Conservation (phyloP, 495 filamentous ascomycete species). For the Rhypophila decipiens region DNA sequence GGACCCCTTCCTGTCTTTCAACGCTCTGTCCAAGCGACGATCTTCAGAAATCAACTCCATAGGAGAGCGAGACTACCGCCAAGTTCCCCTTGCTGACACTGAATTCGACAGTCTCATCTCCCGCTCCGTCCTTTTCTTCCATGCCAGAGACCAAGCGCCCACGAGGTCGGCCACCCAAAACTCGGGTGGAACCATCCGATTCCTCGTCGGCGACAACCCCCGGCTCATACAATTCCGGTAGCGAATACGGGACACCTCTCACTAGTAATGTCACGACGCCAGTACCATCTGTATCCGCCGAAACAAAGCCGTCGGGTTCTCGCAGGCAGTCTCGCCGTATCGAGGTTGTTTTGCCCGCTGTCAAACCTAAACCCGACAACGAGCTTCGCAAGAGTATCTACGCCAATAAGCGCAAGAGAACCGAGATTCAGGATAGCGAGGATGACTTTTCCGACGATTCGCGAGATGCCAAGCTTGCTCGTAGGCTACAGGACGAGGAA, state of each 20-base stretch:
- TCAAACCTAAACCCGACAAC: constrained; percentile 1
- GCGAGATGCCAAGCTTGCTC: constrained; percentile 52
- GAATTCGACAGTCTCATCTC: background rate
- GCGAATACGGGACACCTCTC: constrained; percentile 65
- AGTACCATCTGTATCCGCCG: constrained; percentile 17
- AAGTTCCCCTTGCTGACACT: background rate
- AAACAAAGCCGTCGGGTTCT: constrained; percentile 7
- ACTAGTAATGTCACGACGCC: constrained; percentile 67
- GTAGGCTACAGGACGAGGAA: constrained; percentile 56
- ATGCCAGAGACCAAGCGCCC: constrained; percentile 3
- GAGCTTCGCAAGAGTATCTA: constrained; percentile 20
- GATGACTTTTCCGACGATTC: constrained; percentile 29
- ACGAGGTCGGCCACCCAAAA: constrained; percentile 9
- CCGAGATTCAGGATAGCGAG: constrained; percentile 25
- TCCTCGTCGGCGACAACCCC: constrained; percentile 35
- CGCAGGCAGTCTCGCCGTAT: constrained; percentile 10
- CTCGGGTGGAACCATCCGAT: constrained; percentile 3
- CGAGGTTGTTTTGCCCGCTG: constrained; percentile 20
- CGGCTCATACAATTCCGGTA: constrained; percentile 39
- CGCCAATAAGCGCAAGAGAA: constrained; percentile 23
- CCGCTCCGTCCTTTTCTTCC: background rate
- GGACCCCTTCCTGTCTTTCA: too few species aligned
- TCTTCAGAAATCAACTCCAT: too few species aligned
- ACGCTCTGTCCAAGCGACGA: too few species aligned
- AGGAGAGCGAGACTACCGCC: too few species aligned